Conservation (phyloP, 2,329 filamentous ascomycete species). For the Lecanicillium sp. region DNA sequence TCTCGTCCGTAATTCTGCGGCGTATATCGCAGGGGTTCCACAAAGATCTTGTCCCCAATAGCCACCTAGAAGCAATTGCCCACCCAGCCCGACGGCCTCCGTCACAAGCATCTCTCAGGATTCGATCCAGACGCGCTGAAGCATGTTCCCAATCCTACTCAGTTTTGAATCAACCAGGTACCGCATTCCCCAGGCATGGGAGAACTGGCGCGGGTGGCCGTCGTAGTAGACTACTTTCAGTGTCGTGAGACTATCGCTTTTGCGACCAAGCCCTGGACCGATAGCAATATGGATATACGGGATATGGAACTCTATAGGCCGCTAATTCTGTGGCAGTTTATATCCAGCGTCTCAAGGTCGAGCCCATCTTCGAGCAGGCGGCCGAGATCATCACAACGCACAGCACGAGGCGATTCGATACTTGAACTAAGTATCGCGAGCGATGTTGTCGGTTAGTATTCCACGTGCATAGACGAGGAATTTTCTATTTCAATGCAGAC, state of each 20-base stretch:
- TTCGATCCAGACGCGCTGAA: background rate
- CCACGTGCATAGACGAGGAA: too few species aligned
- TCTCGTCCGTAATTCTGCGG: background rate
- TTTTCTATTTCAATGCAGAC: too few species aligned
- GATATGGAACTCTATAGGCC: too few species aligned
- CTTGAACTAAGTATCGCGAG: too few species aligned
- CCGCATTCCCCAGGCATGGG: slow-evolving; percentile 15
- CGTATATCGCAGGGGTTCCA: background rate
- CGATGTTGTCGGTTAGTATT: too few species aligned
- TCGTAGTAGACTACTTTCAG: background rate
- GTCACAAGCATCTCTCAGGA: background rate
- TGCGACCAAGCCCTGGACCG: background rate
- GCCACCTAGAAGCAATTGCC: background rate
- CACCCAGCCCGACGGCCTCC: background rate
- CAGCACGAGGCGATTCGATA: too few species aligned
- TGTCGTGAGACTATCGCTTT: slow-evolving; percentile 14
- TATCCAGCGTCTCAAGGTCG: too few species aligned
- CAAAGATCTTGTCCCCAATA: background rate
- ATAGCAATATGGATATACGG: too few species aligned
- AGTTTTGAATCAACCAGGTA: background rate
- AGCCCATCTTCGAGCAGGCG: too few species aligned
- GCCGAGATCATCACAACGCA: too few species aligned
- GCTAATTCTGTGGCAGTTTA: too few species aligned
- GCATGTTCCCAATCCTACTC: background rate
- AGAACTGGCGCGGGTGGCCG: background rate